phyloP scores from a whole-genome alignment of 495 filamentous ascomycete genomes.

The Gamarada debralockiae region DNA sequence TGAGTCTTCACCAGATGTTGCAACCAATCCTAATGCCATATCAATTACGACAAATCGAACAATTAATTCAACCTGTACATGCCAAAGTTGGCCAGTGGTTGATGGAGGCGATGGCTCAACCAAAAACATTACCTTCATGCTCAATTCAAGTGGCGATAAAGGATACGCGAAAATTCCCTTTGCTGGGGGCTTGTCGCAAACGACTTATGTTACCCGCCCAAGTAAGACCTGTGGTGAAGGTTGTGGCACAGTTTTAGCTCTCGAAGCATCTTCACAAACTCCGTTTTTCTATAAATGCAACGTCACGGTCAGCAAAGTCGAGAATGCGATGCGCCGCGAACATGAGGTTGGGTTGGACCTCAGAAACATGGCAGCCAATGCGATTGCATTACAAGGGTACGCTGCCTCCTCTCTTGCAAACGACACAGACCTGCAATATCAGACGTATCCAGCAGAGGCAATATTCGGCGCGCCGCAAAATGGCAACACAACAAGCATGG shows the following conservation, averaged over 20 bases:
- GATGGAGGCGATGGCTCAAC: background rate
- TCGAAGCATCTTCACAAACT: background rate
- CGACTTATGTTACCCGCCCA: background rate
- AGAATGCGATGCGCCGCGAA: background rate
- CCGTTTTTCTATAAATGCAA: background rate
- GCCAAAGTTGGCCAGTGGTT: background rate
- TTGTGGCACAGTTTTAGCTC: background rate
- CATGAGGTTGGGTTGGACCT: background rate
- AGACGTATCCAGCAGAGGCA: background rate
- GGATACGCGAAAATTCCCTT: background rate
- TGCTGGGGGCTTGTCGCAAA: background rate
- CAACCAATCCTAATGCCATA: no score
- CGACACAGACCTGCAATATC: background rate
- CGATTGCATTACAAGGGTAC: background rate
- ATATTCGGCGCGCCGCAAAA: background rate
- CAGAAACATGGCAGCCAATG: background rate
- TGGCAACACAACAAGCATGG: background rate
- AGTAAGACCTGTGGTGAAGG: background rate
- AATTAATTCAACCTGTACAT: background rate
- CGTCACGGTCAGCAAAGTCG: background rate
- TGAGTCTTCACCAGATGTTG: conserved; percentile 2
- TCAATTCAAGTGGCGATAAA: background rate
- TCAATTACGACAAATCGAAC: background rate
- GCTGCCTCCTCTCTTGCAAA: background rate
- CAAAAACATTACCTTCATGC: background rate